Conservation (phyloP, 1,284 basidiomycete species). For the Trichosporon faecale region DNA sequence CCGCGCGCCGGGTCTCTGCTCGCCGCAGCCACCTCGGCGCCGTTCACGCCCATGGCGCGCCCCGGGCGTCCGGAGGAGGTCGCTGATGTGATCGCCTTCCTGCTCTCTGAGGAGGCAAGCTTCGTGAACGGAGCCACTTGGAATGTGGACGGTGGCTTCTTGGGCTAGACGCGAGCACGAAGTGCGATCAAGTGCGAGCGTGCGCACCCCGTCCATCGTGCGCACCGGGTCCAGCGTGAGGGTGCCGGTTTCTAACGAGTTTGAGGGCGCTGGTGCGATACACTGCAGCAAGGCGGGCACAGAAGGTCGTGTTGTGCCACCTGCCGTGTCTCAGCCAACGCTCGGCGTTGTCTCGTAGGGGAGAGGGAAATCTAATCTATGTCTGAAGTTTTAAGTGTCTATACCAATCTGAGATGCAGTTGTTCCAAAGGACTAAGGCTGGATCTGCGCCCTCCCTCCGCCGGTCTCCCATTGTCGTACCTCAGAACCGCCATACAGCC, state of each 20-base stretch:
- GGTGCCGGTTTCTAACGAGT: no score
- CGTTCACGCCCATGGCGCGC: slow-evolving; percentile 19
- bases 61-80: slow-evolving; percentile 32
- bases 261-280: no score
- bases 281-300: background rate
- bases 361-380: no score
- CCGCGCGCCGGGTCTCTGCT: background rate
- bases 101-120: slow-evolving; percentile 32
- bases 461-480: background rate
- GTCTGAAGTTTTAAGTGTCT: background rate
- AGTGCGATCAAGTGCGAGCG: background rate
- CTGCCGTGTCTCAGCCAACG: no score
- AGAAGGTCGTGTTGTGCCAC: no score
- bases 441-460: background rate
- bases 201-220: no score
- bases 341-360: no score
- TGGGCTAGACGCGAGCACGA: background rate
- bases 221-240: no score
- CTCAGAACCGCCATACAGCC: background rate
- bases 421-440: background rate
- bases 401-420: background rate
- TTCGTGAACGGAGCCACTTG: slow-evolving; percentile 38
- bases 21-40: background rate
- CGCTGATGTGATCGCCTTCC: slow-evolving; percentile 34
- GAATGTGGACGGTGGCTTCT: slow-evolving; percentile 37